Base-by-base conservation (phyloP, 192 early-diverging fungal genomes). In the Funneliformis mosseae region DNA sequence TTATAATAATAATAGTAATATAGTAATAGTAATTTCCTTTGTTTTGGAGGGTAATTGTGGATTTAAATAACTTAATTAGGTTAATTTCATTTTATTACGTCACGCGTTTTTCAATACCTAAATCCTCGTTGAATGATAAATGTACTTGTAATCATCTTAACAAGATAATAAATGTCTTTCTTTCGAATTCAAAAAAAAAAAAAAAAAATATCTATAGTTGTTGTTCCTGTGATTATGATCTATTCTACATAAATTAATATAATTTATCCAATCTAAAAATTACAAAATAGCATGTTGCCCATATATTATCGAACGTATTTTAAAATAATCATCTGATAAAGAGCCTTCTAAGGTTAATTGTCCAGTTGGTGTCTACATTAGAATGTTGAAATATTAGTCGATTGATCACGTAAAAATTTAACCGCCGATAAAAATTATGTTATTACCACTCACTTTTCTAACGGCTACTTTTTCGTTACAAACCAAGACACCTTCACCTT, bases 401-500 rank as follows among this genome's bases (percentile, higher is more conserved):
- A 72, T 43, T 59, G 46, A 25, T 16, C 9, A 77, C 8, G 72
- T 33, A 10, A 33, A 62, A 28, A 41, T 63, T 25, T 69, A 74
- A 12, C 23, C 39, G 67, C 76, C 0, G 76, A 61, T 42, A 82
- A 67, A 77, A 82, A 70, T 62, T 76, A 27, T 23, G 81, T 80
- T n/a, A 79, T 70, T 18, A 59, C 70, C 59, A 67, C 68, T 67
- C 84, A 85, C 86, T 82, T 91, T 93, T 16, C 90, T 77, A 42
- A 96, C 86, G 8, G 91, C 91, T 21, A 95, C 91, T 10, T 89
- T 88, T 60, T 91, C 89, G 84, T 94, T 95, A 70, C 96, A 96
- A 7, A 97, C 93, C 62, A 99, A 84, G 45, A 95, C 88, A 66
- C 95, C 95, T 60, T 94, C 93, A 28, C 89, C 88, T 71, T 92